Evolutionary conservation across 345 rosid genomes (phyloP).

Genomic region (Leavenworthia alabamica): DNA sequence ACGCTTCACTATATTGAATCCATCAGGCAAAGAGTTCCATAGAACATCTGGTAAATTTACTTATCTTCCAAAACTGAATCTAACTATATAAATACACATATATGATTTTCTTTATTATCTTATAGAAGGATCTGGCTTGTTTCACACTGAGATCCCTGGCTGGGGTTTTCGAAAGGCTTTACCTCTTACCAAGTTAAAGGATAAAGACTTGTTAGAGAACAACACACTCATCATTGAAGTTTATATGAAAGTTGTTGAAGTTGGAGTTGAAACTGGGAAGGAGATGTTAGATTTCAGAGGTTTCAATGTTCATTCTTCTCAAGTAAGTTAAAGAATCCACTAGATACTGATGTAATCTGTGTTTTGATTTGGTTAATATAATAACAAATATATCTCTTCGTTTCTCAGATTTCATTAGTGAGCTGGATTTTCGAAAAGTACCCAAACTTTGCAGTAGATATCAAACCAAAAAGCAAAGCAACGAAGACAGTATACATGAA

Average conservation of each 20-base stretch:
- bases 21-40: background rate
- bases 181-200: conserved; percentile 1
- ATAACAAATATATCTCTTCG: background rate
- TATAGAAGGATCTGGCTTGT: background rate
- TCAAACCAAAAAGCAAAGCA: background rate
- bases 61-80: background rate
- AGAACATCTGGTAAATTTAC: background rate
- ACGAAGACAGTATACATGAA: conserved; percentile 12
- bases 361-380: background rate
- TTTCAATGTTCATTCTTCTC: conserved; percentile 11
- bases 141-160: background rate
- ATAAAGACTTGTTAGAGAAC: background rate
- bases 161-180: conserved; percentile 4
- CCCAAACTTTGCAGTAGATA: conserved; percentile 12
- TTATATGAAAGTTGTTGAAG: background rate
- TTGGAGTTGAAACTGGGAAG: background rate
- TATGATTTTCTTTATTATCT: background rate
- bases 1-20: background rate
- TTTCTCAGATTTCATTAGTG: background rate
- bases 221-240: conserved; percentile 5
- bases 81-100: background rate
- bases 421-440: background rate
- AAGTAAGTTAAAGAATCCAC: conserved; percentile 1
- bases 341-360: background rate
- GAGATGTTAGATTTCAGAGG: background rate